Conservation (phyloP, 257 asterid genomes). For the Coffea eugenioides region DNA sequence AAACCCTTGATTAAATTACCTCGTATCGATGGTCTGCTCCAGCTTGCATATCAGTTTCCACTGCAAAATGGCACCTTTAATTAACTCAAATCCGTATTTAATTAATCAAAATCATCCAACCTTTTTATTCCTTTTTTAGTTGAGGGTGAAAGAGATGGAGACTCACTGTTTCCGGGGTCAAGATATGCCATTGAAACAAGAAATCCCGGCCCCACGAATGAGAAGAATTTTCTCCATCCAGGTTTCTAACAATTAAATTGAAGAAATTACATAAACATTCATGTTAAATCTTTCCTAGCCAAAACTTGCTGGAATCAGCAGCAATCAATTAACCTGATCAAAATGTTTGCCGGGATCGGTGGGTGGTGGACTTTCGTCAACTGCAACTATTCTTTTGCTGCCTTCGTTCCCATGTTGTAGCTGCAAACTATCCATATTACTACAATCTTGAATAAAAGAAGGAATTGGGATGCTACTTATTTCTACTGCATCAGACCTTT, state of each 20-base stretch:
- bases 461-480: no score
- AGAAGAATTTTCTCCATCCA: constrained; percentile 75
- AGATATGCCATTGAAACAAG: constrained; percentile 90
- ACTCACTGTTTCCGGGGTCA: constrained; percentile 88
- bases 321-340: constrained; percentile 13
- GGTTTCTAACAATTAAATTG: constrained; percentile 41
- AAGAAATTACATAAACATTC: neutral
- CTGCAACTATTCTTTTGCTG: constrained; percentile 43
- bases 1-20: constrained; percentile 29
- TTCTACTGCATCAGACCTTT: no score
- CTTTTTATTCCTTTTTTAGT: no score
- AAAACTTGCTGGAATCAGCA: neutral
- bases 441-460: no score
- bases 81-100: no score
- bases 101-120: no score
- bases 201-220: constrained; percentile 85
- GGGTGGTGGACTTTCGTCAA: constrained; percentile 39
- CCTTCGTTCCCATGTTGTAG: constrained; percentile 34
- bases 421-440: constrained; percentile 43
- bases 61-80: constrained; percentile 29
- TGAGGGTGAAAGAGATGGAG: no score
- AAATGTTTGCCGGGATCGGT: constrained; percentile 25
- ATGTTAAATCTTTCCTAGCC: neutral
- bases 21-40: constrained; percentile 86
- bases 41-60: constrained; percentile 96